A percentile compares a stretch with the other conserved stretches of the same genome.
Conservation (phyloP, 768 basidiomycete genomes). For the Asterophora parasitica region DNA sequence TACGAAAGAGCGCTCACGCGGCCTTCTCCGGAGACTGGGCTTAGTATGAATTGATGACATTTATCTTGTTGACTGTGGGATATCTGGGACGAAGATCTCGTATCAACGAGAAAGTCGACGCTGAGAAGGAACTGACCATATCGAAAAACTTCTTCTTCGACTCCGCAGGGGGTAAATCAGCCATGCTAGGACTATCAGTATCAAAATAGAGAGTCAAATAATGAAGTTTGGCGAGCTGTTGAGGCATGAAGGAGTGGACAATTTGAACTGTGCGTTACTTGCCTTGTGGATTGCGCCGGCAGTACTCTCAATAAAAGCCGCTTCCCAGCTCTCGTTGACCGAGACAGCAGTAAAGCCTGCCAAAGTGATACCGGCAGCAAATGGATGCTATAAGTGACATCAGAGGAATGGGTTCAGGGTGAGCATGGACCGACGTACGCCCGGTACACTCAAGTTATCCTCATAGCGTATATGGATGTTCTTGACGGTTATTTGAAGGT, state of each 20-base stretch:
- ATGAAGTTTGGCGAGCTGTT: constrained; percentile 76
- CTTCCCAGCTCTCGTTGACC: constrained; percentile 81
- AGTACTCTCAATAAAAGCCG: constrained; percentile 89
- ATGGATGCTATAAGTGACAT: constrained; percentile 67
- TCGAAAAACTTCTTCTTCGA: constrained; percentile 68
- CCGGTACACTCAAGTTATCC: constrained; percentile 90
- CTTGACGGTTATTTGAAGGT: constrained; percentile 91
- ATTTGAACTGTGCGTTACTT: neutral
- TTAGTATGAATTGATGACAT: constrained; percentile 89
- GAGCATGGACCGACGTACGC: constrained; percentile 46
- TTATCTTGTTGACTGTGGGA: constrained; percentile 42
- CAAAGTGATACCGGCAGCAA: constrained; percentile 87
- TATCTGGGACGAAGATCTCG: constrained; percentile 28
- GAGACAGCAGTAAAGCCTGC: constrained; percentile 86
- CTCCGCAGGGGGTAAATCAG: constrained; percentile 58
- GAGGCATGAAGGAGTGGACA: constrained; percentile 1
- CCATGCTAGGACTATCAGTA: constrained; percentile 81
- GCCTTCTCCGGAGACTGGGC: constrained; percentile 94
- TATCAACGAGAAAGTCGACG: neutral
- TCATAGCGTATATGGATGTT: constrained; percentile 97
- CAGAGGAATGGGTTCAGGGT: constrained; percentile 2
- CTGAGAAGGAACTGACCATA: constrained; percentile 44
- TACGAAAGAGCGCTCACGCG: constrained; percentile 44
- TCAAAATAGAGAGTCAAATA: constrained; percentile 93
- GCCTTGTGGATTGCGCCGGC: constrained; percentile 89